A percentile compares a stretch with the other conserved stretches of the same genome.
Evolutionary conservation across 768 basidiomycete species (phyloP).

Genomic region (Tubosaeta sp.): DNA sequence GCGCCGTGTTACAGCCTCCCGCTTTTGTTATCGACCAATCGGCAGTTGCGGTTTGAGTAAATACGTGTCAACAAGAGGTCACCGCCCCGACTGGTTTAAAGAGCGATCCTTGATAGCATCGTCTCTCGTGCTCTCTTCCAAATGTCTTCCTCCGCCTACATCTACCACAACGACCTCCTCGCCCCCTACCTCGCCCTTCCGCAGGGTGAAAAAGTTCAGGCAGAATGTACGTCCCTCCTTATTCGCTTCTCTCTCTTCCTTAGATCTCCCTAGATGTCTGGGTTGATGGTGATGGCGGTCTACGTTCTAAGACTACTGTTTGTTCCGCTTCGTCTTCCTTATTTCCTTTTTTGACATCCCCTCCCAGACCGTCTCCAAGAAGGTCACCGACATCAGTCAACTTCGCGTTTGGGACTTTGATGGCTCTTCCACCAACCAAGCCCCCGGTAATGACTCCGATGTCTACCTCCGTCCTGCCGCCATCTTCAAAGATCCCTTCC

Average conservation of each 20-base stretch:
- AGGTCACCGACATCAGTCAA: conserved; percentile 81
- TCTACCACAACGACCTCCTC: conserved; percentile 80
- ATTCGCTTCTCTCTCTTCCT: background rate
- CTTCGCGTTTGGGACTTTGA: conserved; percentile 99
- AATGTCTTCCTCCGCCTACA: conserved; percentile 30
- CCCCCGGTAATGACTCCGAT: conserved; percentile 92
- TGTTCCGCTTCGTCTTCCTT: conserved; percentile 22
- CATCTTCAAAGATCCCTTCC: conserved; percentile 99
- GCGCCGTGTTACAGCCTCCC: background rate
- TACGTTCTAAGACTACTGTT: conserved; percentile 96
- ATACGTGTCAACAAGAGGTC: conserved; percentile 23
- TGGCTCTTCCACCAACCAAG: conserved; percentile 96
- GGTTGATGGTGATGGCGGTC: conserved; percentile 93
- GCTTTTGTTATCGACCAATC: conserved; percentile 31
- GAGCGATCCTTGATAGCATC: background rate
- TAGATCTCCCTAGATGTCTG: conserved; percentile 71
- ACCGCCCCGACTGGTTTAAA: conserved; percentile 22
- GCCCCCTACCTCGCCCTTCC: conserved; percentile 83
- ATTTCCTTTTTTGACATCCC: background rate
- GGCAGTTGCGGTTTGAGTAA: conserved; percentile 9
- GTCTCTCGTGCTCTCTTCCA: conserved; percentile 2
- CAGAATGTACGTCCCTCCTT: conserved; percentile 64
- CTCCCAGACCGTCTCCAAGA: conserved; percentile 76
- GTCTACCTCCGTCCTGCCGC: conserved; percentile 96
- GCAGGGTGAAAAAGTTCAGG: conserved; percentile 92